These are phyloP conservation scores for Nothophytophthora sp. DNA, from an alignment of 352 stramenopile genomes.

Conservation along the genomic window DNA sequence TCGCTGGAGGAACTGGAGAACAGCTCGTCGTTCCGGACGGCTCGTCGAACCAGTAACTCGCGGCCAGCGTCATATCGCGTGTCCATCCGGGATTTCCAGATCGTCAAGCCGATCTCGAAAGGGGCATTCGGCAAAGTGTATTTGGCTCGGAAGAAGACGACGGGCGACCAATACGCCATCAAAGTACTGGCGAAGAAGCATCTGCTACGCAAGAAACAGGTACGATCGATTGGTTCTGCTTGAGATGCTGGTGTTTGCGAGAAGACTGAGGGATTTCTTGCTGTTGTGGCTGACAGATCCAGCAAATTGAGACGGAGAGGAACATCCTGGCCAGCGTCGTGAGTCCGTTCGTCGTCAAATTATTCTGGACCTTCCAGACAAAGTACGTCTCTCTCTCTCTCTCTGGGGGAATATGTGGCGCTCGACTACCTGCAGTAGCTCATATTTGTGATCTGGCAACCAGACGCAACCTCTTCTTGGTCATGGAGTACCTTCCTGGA, in stretches of 20 bases:
- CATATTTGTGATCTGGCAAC: constrained; percentile 6
- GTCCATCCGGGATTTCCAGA: constrained; percentile 86
- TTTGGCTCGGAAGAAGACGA: constrained; percentile 84
- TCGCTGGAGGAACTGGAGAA: constrained; percentile 73
- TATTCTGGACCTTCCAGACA: constrained; percentile 92
- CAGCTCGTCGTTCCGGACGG: constrained; percentile 6
- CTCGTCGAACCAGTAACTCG: constrained; percentile 15
- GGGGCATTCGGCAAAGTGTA: constrained; percentile 91
- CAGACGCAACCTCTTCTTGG: constrained; percentile 85
- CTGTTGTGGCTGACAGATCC: constrained; percentile 51
- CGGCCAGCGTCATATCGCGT: constrained; percentile 54
- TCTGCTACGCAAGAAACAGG: constrained; percentile 88
- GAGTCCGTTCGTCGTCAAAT: constrained; percentile 91
- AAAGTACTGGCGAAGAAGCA: constrained; percentile 92
- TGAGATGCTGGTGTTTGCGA: too few species aligned
- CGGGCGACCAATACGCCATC: constrained; percentile 89
- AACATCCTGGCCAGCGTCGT: constrained; percentile 88
- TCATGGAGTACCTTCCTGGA: constrained; percentile 91
- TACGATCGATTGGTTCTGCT: constrained; percentile 22
- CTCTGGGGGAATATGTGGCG: too few species aligned
- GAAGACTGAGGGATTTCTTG: too few species aligned
- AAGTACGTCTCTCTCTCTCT: too few species aligned
- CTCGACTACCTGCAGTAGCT: constrained; percentile 9
- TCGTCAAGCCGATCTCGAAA: constrained; percentile 90
- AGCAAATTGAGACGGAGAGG: constrained; percentile 87